Percentiles rank a stretch among this genome's conserved stretches.
Conservation (phyloP, 257 asterid genomes). For the Henckelia pumila region DNA sequence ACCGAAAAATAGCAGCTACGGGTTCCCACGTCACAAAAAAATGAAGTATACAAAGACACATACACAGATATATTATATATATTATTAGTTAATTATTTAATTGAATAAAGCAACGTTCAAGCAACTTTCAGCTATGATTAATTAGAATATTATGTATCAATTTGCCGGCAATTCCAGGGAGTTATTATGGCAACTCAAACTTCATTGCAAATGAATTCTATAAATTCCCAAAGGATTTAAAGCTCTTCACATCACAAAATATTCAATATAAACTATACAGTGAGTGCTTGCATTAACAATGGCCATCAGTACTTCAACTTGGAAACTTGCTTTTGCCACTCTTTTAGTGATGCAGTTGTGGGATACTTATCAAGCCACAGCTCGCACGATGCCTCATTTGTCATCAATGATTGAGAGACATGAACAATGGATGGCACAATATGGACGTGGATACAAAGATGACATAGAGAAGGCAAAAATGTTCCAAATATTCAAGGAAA, state of each 20-base stretch:
- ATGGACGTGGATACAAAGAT: conserved; percentile 22
- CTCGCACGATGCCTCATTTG: background rate
- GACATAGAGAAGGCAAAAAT: background rate
- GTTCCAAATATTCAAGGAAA: background rate
- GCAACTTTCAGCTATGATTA: no score
- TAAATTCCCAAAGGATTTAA: no score
- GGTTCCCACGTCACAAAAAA: no score
- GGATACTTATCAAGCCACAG: background rate
- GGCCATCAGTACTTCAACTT: conserved; percentile 14
- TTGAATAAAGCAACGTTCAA: background rate
- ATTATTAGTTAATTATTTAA: no score
- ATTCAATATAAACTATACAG: background rate
- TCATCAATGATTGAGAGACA: conserved; percentile 13
- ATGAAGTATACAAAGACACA: no score
- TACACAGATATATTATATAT: no score
- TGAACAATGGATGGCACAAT: conserved; percentile 20
- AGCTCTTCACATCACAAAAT: background rate
- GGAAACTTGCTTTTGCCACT: background rate
- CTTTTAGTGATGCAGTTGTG: background rate
- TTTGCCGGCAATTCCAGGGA: background rate
- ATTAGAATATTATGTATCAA: background rate
- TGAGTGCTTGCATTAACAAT: background rate
- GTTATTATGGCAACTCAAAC: no score
- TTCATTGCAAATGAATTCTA: background rate
- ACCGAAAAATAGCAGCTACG: no score